Conservation (phyloP, 129 eudicot genomes). For the Glebionis coronaria region DNA sequence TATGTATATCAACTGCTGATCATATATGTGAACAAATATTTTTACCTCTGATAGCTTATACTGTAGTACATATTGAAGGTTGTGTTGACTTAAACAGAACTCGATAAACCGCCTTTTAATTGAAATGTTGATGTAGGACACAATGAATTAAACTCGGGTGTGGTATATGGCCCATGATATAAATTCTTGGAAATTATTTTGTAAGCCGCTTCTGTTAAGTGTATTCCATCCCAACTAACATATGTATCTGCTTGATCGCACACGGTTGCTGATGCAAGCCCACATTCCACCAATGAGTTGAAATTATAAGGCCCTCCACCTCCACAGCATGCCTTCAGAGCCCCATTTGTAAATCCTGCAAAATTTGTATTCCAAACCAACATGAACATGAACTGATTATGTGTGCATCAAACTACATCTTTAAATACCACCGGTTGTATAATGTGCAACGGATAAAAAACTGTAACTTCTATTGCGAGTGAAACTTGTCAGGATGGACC, state of each 20-base stretch:
- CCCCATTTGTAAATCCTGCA: slow-evolving; percentile 25
- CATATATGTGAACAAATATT: no score
- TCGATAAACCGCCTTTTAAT: neutral
- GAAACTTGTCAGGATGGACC: no score
- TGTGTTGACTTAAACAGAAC: neutral
- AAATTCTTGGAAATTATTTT: slow-evolving; percentile 17
- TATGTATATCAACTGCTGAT: no score
- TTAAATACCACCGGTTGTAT: no score
- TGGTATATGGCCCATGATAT: slow-evolving; percentile 17
- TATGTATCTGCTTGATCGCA: slow-evolving; percentile 28
- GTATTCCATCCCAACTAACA: slow-evolving; percentile 34
- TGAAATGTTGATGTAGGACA: slow-evolving; percentile 14
- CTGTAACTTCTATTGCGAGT: no score
- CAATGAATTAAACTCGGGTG: slow-evolving; percentile 12
- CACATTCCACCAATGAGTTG: neutral
- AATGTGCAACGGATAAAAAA: no score
- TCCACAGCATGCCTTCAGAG: slow-evolving; percentile 29
- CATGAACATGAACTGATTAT: neutral
- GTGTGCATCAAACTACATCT: neutral
- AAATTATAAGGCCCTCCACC: slow-evolving; percentile 22
- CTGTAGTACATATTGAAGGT: no score
- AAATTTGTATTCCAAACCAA: slow-evolving; percentile 4
- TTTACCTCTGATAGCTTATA: no score
- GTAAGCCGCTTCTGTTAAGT: slow-evolving; percentile 22
- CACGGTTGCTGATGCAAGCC: slow-evolving; percentile 11